Conservation (phyloP, 768 basidiomycete species). For the Trametes cinnabarina region DNA sequence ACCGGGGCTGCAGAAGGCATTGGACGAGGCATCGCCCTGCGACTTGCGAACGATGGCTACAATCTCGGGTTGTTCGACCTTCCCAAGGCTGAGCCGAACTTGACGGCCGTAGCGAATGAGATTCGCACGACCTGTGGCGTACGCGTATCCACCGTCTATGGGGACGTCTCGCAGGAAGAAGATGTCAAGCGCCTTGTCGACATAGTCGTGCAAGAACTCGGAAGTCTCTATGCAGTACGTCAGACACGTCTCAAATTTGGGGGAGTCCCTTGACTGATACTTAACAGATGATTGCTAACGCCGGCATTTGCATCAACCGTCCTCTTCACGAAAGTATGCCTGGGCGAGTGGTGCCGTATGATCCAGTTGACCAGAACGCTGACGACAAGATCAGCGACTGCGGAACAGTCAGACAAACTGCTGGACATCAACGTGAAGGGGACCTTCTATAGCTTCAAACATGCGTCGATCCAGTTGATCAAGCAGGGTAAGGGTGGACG, state of each 20-base stretch:
- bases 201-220: slow-evolving; percentile 30
- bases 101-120: slow-evolving; percentile 12
- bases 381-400: background rate
- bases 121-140: slow-evolving; percentile 21
- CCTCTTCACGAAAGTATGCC: slow-evolving; percentile 9
- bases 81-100: background rate
- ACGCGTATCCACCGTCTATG: slow-evolving; percentile 28
- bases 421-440: slow-evolving; percentile 35
- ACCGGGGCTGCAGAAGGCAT: slow-evolving; percentile 30
- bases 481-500: slow-evolving; percentile 38
- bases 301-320: slow-evolving; percentile 13
- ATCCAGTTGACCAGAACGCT: too few species aligned
- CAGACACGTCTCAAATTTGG: too few species aligned
- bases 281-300: slow-evolving; percentile 25
- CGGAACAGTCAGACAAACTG: slow-evolving; percentile 28
- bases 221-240: slow-evolving; percentile 50
- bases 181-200: slow-evolving; percentile 43
- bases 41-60: slow-evolving; percentile 27
- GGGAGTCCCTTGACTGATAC: too few species aligned
- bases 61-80: slow-evolving; percentile 24
- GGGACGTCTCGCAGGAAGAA: slow-evolving; percentile 41
- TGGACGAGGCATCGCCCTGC: slow-evolving; percentile 26
- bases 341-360: too few species aligned
- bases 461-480: slow-evolving; percentile 40
- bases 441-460: slow-evolving; percentile 40